Conservation (phyloP, 192 early-diverging fungal species). For the Backusella psychrophila region DNA sequence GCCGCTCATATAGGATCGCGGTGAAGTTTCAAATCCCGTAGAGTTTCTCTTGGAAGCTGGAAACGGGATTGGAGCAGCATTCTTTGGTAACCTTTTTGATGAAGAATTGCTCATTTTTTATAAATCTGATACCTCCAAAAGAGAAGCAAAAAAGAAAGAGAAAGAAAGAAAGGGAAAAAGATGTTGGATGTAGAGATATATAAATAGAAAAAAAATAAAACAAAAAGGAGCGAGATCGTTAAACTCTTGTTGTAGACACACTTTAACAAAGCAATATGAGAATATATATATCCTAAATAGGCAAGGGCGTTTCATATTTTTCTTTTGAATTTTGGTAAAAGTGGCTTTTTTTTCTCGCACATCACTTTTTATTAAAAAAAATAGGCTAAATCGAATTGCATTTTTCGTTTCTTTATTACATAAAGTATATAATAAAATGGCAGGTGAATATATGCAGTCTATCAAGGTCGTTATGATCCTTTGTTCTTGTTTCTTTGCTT, state of each 20-base stretch:
- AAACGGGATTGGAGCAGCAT: constrained; percentile 7
- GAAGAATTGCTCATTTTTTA: background rate
- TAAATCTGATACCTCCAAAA: background rate
- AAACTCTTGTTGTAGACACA: background rate
- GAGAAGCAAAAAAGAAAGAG: background rate
- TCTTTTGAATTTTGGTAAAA: background rate
- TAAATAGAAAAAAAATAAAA: background rate
- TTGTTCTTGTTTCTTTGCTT: constrained; percentile 33
- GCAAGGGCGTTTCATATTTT: background rate
- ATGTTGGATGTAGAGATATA: background rate
- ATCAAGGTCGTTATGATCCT: constrained; percentile 26
- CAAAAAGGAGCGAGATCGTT: background rate
- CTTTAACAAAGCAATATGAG: background rate
- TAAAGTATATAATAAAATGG: constrained; percentile 4
- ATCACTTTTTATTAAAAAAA: background rate
- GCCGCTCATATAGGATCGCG: background rate
- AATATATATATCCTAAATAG: background rate
- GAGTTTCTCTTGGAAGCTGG: background rate
- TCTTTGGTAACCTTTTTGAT: background rate
- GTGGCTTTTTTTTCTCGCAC: background rate
- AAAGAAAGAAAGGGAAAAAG: background rate
- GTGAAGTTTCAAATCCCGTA: background rate
- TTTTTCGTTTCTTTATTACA: background rate
- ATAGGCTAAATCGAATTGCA: background rate
- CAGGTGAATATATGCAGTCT: constrained; percentile 8